phyloP scores from a whole-genome alignment of 192 early-diverging fungal genomes.

The Coemansia sp. region DNA sequence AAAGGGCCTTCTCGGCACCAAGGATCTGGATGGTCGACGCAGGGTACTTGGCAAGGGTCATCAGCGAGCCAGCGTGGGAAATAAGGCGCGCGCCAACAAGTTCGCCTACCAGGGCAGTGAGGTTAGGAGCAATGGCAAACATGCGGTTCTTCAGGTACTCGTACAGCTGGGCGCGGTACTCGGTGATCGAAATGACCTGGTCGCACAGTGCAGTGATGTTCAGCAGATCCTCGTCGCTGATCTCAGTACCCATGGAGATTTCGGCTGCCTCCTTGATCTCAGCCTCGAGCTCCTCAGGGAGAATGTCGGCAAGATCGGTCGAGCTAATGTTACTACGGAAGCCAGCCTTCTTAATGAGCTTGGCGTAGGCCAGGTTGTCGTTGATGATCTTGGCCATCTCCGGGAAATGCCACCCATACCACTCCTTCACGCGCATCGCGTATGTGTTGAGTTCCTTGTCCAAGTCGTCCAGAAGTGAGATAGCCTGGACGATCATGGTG shows the following conservation, averaged over 20 bases:
- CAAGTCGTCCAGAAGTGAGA: conserved; percentile 94
- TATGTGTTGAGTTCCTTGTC: conserved; percentile 99
- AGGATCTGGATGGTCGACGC: conserved; percentile 99
- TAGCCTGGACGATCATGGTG: conserved; percentile 99
- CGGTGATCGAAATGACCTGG: conserved; percentile 93
- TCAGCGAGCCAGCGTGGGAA: conserved; percentile 93
- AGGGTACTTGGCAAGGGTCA: conserved; percentile 97
- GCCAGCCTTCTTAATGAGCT: conserved; percentile 86
- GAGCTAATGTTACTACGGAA: conserved; percentile 80
- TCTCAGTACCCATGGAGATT: conserved; percentile 99
- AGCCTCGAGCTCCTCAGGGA: conserved; percentile 89
- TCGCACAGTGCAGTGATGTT: conserved; percentile 94
- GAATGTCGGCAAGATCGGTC: conserved; percentile 77
- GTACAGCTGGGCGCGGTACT: conserved; percentile 93
- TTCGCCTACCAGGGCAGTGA: conserved; percentile 95
- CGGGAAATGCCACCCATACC: conserved; percentile 99
- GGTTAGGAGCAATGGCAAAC: conserved; percentile 84
- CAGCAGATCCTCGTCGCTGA: conserved; percentile 93
- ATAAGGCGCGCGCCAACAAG: conserved; percentile 98
- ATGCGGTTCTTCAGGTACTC: conserved; percentile 98
- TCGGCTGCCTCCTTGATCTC: conserved; percentile 97
- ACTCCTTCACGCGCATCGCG: conserved; percentile 97
- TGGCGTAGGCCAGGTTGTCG: conserved; percentile 94
- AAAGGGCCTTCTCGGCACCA: conserved; percentile 99
- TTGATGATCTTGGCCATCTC: conserved; percentile 96